A percentile compares a stretch with the other conserved stretches of the same genome.
Conservation (phyloP, 495 filamentous ascomycete genomes). For the Trichoderma parareesei region DNA sequence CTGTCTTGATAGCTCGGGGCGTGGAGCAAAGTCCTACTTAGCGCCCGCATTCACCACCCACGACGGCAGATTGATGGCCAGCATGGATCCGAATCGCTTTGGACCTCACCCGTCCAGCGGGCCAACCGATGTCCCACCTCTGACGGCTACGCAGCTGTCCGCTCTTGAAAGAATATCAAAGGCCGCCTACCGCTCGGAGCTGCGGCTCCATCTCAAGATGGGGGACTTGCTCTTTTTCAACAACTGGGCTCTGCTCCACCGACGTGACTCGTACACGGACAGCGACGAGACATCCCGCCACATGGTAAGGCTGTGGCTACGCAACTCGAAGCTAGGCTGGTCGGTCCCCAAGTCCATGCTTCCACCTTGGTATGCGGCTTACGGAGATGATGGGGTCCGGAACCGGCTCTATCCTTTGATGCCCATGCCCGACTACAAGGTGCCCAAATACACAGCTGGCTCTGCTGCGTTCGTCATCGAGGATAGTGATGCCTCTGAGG, state of each 20-base stretch:
- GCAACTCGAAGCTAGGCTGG: slow-evolving; percentile 35
- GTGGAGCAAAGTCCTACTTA: slow-evolving; percentile 24
- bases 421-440: slow-evolving; percentile 32
- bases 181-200: slow-evolving; percentile 26
- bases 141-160: slow-evolving; percentile 25
- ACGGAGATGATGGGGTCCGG: slow-evolving; percentile 19
- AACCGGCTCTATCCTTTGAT: slow-evolving; percentile 25
- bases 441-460: slow-evolving; percentile 36
- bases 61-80: slow-evolving; percentile 27
- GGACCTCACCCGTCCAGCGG: slow-evolving; percentile 29
- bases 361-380: slow-evolving; percentile 38
- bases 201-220: slow-evolving; percentile 38
- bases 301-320: slow-evolving; percentile 44
- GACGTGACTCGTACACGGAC: slow-evolving; percentile 41
- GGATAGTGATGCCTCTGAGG: slow-evolving; percentile 20
- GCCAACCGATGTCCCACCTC: slow-evolving; percentile 21
- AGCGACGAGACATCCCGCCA: slow-evolving; percentile 28
- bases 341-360: slow-evolving; percentile 30
- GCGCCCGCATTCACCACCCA: slow-evolving; percentile 31
- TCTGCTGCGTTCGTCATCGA: slow-evolving; percentile 37
- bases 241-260: slow-evolving; percentile 54
- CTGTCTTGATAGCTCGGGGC: slow-evolving; percentile 25
- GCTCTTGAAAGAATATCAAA: slow-evolving; percentile 27
- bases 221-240: slow-evolving; percentile 59
- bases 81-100: slow-evolving; percentile 35